Base-by-base conservation (phyloP, 2,329 filamentous ascomycete species). In the Xylaria sp. region DNA sequence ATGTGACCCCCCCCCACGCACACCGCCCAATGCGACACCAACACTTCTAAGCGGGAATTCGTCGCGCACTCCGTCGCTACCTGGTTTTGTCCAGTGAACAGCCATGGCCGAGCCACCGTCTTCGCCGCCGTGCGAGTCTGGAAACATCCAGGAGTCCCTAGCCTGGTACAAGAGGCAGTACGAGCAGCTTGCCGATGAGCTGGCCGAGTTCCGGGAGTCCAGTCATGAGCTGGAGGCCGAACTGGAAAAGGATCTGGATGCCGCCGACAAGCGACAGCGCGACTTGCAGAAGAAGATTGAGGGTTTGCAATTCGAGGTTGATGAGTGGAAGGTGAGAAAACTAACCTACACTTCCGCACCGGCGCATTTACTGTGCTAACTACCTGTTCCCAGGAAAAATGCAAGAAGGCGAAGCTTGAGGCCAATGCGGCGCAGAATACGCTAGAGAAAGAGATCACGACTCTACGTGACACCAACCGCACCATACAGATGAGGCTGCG, bases 141-240 rank as follows among this genome's bases (percentile, higher is more conserved):
- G 82, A 50, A 80, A 72, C 50, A 71, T 81, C 45, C 87, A 92
- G 69, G 90, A 94, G 69, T 89, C 92, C 57, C 80, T 99, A 48
- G 83, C 88, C 54, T 97, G 94, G 83, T 99, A 97, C 84, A 99
- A 99, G 79, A 76, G 86, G 49, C 93, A 97, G 72, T 97, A 97
- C 76, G 92, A 95, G 75, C 86, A 91, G 70, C 83, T 99, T 37
- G 94, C 97, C 74, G 80, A 86, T 48, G 94, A 99, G 73, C 84
- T 99, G 57, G 85, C 90, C 59, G 94, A 99, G 68, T 99, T 99
- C 72, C 91, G 96, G 69, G 83, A 91, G 53, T 96, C 92, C 50
- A 97, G 92, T 73, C 90, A 91, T 71, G 94, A 97, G 72, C 82
- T 99, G 24, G 94, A 99, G 74, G 85, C 89, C 44, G 94, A 97